phyloP scores from a whole-genome alignment of 495 filamentous ascomycete genomes.

The Niebla homalea region DNA sequence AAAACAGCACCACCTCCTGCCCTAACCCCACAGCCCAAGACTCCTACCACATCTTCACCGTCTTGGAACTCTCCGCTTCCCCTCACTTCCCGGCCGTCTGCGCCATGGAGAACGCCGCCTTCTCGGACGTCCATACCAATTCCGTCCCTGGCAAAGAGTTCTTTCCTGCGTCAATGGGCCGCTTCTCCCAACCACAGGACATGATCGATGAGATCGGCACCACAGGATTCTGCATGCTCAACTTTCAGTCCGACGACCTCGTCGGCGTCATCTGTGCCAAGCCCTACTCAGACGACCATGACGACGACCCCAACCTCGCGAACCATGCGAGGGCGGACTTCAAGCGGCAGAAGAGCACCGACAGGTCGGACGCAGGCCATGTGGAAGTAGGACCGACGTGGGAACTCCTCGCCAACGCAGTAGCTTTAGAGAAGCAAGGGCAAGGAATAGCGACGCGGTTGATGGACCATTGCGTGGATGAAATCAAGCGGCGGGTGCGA shows the following conservation, averaged over 20 bases:
- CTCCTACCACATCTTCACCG: background rate
- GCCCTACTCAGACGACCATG: background rate
- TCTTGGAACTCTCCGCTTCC: background rate
- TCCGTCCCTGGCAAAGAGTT: background rate
- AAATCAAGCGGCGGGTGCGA: background rate
- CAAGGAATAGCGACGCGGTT: background rate
- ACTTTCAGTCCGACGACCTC: background rate
- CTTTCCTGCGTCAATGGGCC: background rate
- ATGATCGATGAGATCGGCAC: constrained; percentile 10
- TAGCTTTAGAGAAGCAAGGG: constrained; percentile 1
- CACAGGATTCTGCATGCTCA: constrained; percentile 6
- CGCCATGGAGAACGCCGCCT: constrained; percentile 11
- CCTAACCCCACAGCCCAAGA: background rate
- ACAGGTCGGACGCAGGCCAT: background rate
- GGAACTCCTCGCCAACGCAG: constrained; percentile 7
- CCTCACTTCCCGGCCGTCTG: constrained; percentile 9
- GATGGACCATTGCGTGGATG: background rate
- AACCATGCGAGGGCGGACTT: background rate
- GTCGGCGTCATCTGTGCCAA: constrained; percentile 11
- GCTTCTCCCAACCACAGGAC: background rate
- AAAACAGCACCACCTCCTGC: background rate
- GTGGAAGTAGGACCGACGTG: background rate
- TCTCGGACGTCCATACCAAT: constrained; percentile 5
- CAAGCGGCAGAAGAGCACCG: constrained; percentile 3
- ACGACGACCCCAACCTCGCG: background rate